phyloP scores from a whole-genome alignment of 495 filamentous ascomycete species.

The Talaromyces liani region DNA sequence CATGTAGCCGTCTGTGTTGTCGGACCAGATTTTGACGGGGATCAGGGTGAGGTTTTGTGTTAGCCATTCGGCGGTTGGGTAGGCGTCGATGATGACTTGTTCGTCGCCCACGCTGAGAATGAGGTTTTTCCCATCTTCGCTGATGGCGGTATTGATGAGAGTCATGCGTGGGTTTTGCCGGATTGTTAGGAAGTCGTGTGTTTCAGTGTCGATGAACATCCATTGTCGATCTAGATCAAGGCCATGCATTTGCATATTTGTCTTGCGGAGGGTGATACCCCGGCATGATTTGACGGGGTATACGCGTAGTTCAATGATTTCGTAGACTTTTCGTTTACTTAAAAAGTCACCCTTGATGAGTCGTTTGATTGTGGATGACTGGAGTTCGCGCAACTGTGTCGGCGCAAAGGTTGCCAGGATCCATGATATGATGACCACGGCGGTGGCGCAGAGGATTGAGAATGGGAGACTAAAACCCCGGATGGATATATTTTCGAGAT shows the following conservation, averaged over 20 bases:
- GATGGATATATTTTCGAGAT: neutral
- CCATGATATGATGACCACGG: neutral
- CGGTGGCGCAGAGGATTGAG: neutral
- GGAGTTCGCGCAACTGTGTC: neutral
- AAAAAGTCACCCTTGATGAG: neutral
- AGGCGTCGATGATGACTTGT: slow-evolving; percentile 14
- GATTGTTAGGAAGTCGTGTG: slow-evolving; percentile 34
- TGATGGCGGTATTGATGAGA: slow-evolving; percentile 29
- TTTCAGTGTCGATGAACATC: slow-evolving; percentile 36
- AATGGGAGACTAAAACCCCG: neutral
- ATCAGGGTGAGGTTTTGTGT: slow-evolving; percentile 21
- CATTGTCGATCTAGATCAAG: slow-evolving; percentile 70
- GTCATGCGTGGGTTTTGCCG: slow-evolving; percentile 38
- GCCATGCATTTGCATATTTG: slow-evolving; percentile 60
- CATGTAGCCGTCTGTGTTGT: slow-evolving; percentile 32
- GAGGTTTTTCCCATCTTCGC: slow-evolving; percentile 17
- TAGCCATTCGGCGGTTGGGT: slow-evolving; percentile 26
- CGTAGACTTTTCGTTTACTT: slow-evolving; percentile 10
- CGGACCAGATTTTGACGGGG: slow-evolving; percentile 33
- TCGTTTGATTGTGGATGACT: neutral
- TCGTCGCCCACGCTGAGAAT: slow-evolving; percentile 20
- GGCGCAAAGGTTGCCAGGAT: neutral
- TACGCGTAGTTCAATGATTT: slow-evolving; percentile 52
- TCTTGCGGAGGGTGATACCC: slow-evolving; percentile 62
- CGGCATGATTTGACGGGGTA: slow-evolving; percentile 89